These are phyloP conservation scores for Fagopyrum esculentum DNA, from an alignment of 148 eudicot genomes.

Conservation along the genomic window DNA sequence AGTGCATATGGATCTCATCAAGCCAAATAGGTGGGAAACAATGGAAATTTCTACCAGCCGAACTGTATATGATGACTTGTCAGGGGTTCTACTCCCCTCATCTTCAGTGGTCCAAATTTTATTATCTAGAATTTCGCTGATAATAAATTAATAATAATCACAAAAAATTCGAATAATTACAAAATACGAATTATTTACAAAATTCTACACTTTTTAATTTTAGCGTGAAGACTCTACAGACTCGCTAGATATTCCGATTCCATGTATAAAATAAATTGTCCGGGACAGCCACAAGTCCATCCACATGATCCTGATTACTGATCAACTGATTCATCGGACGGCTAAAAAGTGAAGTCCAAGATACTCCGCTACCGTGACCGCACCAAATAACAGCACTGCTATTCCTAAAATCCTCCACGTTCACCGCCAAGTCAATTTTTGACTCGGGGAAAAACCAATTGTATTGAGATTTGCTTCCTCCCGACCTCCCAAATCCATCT, in stretches of 20 bases:
- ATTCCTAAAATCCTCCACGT: background rate
- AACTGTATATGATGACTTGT: background rate
- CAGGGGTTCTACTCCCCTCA: background rate
- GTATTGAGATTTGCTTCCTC: constrained; percentile 12
- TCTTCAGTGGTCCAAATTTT: background rate
- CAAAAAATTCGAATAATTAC: background rate
- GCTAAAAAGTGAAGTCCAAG: background rate
- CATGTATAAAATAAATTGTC: too few relatives aligned
- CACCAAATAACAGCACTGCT: background rate
- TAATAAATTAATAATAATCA: background rate
- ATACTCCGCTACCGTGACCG: background rate
- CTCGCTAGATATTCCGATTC: background rate
- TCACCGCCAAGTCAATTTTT: background rate
- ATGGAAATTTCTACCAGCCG: background rate
- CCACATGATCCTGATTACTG: too few relatives aligned
- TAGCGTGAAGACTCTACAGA: background rate
- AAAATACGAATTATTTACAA: background rate
- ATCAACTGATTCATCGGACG: background rate
- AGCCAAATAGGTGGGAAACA: background rate
- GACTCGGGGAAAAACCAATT: constrained; percentile 26
- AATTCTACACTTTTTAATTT: background rate
- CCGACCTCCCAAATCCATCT: background rate
- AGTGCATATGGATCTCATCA: background rate
- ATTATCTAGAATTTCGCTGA: background rate
- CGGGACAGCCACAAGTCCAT: background rate